Evolutionary conservation across 345 rosid genomes (phyloP), one percentile per base, ranked within the genome.

Genomic region (Sisymbrium irio): DNA sequence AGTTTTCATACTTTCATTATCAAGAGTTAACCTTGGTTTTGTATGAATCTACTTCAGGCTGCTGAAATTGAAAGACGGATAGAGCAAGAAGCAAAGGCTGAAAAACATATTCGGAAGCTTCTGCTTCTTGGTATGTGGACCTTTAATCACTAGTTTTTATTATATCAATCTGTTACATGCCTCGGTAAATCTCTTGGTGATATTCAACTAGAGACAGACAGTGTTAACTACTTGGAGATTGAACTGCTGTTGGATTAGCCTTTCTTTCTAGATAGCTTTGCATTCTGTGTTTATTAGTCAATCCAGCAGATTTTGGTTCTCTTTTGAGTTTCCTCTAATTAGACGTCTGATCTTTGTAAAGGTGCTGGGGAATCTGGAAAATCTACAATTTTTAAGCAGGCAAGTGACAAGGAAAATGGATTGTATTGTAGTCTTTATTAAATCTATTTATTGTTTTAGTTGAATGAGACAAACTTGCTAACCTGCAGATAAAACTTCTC

Each of bases 331-430:
- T 39, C 17, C 18, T 30, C 60, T 62, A 27, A 50, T 37, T 39
- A 32, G n/a, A 10, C 47, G 54, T 28, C 30, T 44, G 0, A 2
- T 32, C 9, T 73, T 69, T 45, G 53, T 83, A 3, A 73, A 96
- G 99, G 98, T 82, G 88, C 96, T 74, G 99, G 99, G 60, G 99
- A 96, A 77, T 96, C 98, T 1, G 99, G 99, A 72, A 96, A 96
- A 84, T 96, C 98, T 64, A 96, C 99, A 42, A 96, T 92, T 56
- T 92, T 96, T 82, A 96, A 96, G 90, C 99, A 96, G 97, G 99
- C 81, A 83, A 80, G 85, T 33, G 22, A 15, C 17, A 53, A 20
- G 61, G 36, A 60, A 39, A 51, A 28, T 13, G 30, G 6, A 17
- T 22, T 67, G 5, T 60, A 4, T 25, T 61, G 5, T 60, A 5